A percentile compares a stretch with the other conserved stretches of the same genome.
Conservation (phyloP, 2,329 filamentous ascomycete species). For the Paracamarosporium sp. region DNA sequence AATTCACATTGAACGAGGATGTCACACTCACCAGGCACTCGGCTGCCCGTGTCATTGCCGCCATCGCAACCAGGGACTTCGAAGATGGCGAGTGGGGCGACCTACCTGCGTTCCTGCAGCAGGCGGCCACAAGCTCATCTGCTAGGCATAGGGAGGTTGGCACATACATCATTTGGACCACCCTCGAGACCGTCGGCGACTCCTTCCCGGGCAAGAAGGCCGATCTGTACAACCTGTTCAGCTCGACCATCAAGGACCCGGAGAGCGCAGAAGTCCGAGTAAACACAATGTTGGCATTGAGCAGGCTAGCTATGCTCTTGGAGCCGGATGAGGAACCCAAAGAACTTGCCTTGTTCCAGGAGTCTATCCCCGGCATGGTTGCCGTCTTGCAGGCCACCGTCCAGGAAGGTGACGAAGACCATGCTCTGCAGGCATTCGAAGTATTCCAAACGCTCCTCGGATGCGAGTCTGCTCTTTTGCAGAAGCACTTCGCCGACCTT, state of each 20-base stretch:
- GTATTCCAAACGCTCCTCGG: constrained; percentile 95
- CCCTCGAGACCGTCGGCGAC: constrained; percentile 86
- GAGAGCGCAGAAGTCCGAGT: constrained; percentile 91
- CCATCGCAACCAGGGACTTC: constrained; percentile 85
- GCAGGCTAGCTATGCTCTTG: constrained; percentile 84
- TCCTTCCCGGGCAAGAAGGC: constrained; percentile 81
- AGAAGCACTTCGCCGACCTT: constrained; percentile 85
- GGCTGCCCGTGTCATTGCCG: constrained; percentile 84
- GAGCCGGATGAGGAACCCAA: constrained; percentile 84
- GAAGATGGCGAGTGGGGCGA: constrained; percentile 85
- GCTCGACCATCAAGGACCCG: constrained; percentile 85
- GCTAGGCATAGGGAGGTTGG: constrained; percentile 86
- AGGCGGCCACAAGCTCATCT: constrained; percentile 76
- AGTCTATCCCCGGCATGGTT: constrained; percentile 86
- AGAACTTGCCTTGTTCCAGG: constrained; percentile 76
- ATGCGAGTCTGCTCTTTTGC: constrained; percentile 84
- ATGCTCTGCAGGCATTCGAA: constrained; percentile 89
- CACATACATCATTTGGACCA: constrained; percentile 90
- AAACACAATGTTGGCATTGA: constrained; percentile 91
- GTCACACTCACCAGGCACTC: constrained; percentile 81
- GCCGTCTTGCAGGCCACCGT: constrained; percentile 85
- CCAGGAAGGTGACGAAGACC: constrained; percentile 81
- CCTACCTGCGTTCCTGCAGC: constrained; percentile 78
- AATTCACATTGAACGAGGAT: constrained; percentile 82
- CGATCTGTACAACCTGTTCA: constrained; percentile 83